These are phyloP conservation scores for Cryptomeria japonica DNA, from an alignment of 75 land plant species.

Conservation along the genomic window DNA sequence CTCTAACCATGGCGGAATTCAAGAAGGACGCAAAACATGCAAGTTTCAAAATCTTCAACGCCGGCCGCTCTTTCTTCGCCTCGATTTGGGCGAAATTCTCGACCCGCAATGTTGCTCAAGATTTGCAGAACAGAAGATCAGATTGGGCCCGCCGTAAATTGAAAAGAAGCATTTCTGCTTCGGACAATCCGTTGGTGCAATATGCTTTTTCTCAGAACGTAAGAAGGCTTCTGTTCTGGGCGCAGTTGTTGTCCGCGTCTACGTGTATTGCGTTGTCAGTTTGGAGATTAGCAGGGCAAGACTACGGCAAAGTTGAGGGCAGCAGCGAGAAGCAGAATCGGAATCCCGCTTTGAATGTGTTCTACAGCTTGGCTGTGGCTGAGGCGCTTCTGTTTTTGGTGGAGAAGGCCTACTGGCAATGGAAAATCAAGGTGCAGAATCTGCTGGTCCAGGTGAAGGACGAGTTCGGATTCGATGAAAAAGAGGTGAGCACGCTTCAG, in stretches of 20 bases:
- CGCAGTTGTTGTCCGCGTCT: slow-evolving; percentile 13
- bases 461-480: slow-evolving; percentile 31
- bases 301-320: slow-evolving; percentile 34
- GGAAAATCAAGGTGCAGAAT: slow-evolving; percentile 30
- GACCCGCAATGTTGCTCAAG: slow-evolving; percentile 20
- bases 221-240: slow-evolving; percentile 53
- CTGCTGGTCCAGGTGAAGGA: slow-evolving; percentile 53
- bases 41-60: neutral
- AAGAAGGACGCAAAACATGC: too few relatives aligned
- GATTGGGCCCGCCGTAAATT: neutral
- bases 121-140: slow-evolving; percentile 1
- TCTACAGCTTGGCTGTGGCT: too few relatives aligned
- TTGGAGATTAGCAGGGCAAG: slow-evolving; percentile 25
- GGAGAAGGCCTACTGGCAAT: too few relatives aligned
- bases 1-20: slow-evolving; percentile 35
- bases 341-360: slow-evolving; percentile 43
- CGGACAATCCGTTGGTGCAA: slow-evolving; percentile 65
- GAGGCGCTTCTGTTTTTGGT: too few relatives aligned
- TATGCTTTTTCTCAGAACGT: slow-evolving; percentile 48
- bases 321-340: slow-evolving; percentile 39
- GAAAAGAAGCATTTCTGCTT: slow-evolving; percentile 38
- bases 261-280: too few relatives aligned
- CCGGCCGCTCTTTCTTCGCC: slow-evolving; percentile 30
- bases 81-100: slow-evolving; percentile 17
- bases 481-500: slow-evolving; percentile 3